Percentiles rank a stretch among this genome's conserved stretches.
Conservation (phyloP, 805 yeast species). For the Zygotorulaspora sp. region DNA sequence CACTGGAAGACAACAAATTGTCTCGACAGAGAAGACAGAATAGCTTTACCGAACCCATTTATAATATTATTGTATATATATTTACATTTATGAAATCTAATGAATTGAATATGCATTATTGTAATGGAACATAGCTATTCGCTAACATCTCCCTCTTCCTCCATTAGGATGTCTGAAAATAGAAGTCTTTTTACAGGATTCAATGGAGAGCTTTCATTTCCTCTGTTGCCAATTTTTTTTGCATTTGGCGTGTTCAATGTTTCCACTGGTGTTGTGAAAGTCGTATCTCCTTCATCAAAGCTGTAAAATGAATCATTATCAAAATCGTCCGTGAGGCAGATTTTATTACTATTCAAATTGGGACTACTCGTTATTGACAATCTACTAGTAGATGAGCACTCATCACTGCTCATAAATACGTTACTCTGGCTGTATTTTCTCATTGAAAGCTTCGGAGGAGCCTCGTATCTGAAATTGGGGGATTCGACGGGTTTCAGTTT, state of each 20-base stretch:
- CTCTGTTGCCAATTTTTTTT: constrained; percentile 2
- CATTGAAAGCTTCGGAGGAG: constrained; percentile 29
- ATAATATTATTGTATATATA: constrained; percentile 1
- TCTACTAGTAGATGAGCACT: constrained; percentile 12
- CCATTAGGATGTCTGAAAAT: constrained; percentile 17
- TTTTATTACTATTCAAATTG: constrained; percentile 19
- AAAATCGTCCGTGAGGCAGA: constrained; percentile 20
- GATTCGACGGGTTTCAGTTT: constrained; percentile 6
- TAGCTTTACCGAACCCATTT: too few species aligned
- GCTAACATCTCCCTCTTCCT: constrained; percentile 15
- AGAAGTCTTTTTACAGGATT: constrained; percentile 17
- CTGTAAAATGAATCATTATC: constrained; percentile 20
- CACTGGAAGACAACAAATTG: constrained; percentile 24
- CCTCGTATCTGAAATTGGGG: constrained; percentile 20
- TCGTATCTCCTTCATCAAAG: constrained; percentile 19
- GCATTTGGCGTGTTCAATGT: constrained; percentile 6
- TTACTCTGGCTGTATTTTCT: constrained; percentile 11
- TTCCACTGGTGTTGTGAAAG: constrained; percentile 13
- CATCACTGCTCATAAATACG: constrained; percentile 15
- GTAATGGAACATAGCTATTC: constrained; percentile 2
- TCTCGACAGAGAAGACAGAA: too few species aligned
- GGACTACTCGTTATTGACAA: constrained; percentile 19
- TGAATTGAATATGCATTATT: constrained; percentile 1
- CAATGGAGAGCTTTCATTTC: constrained; percentile 9
- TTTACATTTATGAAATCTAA: neutral